Evolutionary conservation across 768 basidiomycete species (phyloP).

Genomic region (Mycena amicta): DNA sequence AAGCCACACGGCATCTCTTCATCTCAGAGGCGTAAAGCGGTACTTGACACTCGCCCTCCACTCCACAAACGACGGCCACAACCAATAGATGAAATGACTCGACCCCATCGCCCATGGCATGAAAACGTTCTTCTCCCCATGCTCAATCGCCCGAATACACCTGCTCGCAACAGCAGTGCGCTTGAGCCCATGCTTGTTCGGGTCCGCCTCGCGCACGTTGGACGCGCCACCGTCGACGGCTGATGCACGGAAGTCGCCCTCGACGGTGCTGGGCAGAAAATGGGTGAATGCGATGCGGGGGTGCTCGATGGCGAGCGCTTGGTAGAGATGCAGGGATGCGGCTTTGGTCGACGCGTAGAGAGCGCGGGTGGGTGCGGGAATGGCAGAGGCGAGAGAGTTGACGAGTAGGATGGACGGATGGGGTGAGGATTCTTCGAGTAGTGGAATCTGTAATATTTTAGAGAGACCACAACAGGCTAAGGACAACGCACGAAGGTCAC

Average conservation of each 20-base stretch:
- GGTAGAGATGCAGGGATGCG: constrained; percentile 76
- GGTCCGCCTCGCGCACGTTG: constrained; percentile 47
- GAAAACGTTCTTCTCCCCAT: constrained; percentile 56
- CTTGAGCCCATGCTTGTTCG: constrained; percentile 61
- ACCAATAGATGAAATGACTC: constrained; percentile 66
- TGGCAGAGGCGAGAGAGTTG: constrained; percentile 75
- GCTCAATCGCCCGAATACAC: constrained; percentile 64
- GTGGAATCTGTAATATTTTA: constrained; percentile 60
- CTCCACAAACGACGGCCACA: constrained; percentile 61
- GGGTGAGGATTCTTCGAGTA: constrained; percentile 63
- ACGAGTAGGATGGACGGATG: constrained; percentile 78
- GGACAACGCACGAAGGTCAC: constrained; percentile 63
- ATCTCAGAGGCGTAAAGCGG: constrained; percentile 40
- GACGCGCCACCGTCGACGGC: constrained; percentile 62
- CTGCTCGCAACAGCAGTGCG: constrained; percentile 59
- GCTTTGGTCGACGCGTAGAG: constrained; percentile 86
- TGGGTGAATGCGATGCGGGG: constrained; percentile 64
- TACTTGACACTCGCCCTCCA: constrained; percentile 65
- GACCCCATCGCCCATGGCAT: constrained; percentile 51
- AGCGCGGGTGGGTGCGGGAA: constrained; percentile 84
- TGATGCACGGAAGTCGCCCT: constrained; percentile 77
- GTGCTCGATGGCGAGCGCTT: constrained; percentile 80
- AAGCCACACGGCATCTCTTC: neutral
- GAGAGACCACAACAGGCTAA: neutral
- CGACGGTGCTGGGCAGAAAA: constrained; percentile 69